Evolutionary conservation across 805 yeast genomes (phyloP).

Genomic region (Dipodascus albidus): DNA sequence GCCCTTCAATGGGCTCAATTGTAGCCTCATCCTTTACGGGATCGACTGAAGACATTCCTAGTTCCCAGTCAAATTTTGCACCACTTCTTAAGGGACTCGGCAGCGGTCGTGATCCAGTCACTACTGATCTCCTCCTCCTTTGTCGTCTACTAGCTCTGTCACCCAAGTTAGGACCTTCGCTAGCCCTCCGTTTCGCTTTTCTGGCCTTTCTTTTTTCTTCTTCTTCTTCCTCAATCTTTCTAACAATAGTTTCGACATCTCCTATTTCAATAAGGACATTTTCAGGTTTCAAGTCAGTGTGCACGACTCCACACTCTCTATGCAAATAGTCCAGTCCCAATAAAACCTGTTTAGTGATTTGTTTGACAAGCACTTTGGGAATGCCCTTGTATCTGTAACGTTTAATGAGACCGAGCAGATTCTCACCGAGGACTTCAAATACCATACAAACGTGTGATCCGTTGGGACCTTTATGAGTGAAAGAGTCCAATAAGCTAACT

Average conservation of each 20-base stretch:
- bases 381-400: slow-evolving; percentile 68
- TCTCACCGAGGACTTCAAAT: slow-evolving; percentile 94
- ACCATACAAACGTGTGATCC: slow-evolving; percentile 96
- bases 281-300: slow-evolving; percentile 65
- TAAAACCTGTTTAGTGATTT: slow-evolving; percentile 70
- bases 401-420: slow-evolving; percentile 70
- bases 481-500: slow-evolving; percentile 70
- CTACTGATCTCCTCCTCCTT: slow-evolving; percentile 60
- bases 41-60: slow-evolving; percentile 19
- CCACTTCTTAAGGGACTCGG: slow-evolving; percentile 72
- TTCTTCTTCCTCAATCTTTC: slow-evolving; percentile 48
- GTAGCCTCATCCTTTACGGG: slow-evolving; percentile 5
- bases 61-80: slow-evolving; percentile 15
- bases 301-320: slow-evolving; percentile 61
- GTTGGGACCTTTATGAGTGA: slow-evolving; percentile 78
- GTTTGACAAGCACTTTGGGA: slow-evolving; percentile 68
- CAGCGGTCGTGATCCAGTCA: slow-evolving; percentile 86
- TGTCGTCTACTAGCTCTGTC: slow-evolving; percentile 33
- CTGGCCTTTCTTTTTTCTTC: slow-evolving; percentile 16
- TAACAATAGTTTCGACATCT: slow-evolving; percentile 68
- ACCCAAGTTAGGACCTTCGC: slow-evolving; percentile 1
- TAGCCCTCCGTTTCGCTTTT: slow-evolving; percentile 1
- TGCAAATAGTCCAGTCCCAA: slow-evolving; percentile 64
- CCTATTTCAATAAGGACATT: slow-evolving; percentile 71
- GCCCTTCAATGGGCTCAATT: slow-evolving; percentile 8